Percentiles rank a stretch among this genome's conserved stretches.
These are phyloP conservation scores for Heracleum sosnowskyi DNA, from an alignment of 129 eudicot genomes.

Conservation along the genomic window DNA sequence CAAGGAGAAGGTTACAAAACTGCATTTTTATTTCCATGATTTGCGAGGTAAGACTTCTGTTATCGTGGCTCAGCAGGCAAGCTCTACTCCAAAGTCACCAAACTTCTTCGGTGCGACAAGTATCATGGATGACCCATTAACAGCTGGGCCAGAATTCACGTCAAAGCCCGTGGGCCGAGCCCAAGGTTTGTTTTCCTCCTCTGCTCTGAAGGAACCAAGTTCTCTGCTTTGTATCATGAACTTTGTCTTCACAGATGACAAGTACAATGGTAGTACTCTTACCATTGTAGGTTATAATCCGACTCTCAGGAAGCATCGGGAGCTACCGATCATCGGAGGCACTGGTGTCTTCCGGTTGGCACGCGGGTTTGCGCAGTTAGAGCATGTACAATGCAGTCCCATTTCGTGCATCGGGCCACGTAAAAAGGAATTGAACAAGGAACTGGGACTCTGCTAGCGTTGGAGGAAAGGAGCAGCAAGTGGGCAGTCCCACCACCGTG, in stretches of 20 bases:
- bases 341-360: constrained; percentile 27
- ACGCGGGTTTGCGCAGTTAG: constrained; percentile 3
- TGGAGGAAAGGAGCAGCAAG: no score
- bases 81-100: constrained; percentile 17
- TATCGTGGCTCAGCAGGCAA: constrained; percentile 23
- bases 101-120: constrained; percentile 27
- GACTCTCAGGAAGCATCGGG: constrained; percentile 3
- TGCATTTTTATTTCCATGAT: constrained; percentile 39
- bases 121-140: constrained; percentile 44
- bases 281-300: constrained; percentile 22
- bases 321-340: constrained; percentile 32
- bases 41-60: constrained; percentile 20
- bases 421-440: no score
- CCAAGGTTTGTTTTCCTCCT: constrained; percentile 36
- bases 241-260: constrained; percentile 32
- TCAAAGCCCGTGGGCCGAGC: constrained; percentile 40
- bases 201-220: constrained; percentile 24
- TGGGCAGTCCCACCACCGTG: no score
- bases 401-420: no score
- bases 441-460: no score
- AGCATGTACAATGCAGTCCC: no score
- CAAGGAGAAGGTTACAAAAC: constrained; percentile 23
- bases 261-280: constrained; percentile 24
- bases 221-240: constrained; percentile 27
- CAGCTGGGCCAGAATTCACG: constrained; percentile 27